Base-by-base conservation (phyloP, 179 eudicot species). In the Spergularia azorica region DNA sequence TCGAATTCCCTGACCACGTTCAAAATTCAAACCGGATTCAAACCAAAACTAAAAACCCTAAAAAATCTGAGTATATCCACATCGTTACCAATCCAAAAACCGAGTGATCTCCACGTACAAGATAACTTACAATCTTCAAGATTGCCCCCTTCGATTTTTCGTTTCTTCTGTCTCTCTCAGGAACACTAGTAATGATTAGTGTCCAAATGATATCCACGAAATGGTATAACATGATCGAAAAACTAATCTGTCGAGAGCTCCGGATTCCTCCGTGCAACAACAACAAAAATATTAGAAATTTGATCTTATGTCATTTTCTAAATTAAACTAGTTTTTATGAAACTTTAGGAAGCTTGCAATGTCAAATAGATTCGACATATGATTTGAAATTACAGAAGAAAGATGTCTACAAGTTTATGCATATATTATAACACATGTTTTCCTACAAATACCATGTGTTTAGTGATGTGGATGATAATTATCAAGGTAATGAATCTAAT, bases 381-480 rank as follows among this genome's bases (percentile, higher is more conserved):
- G 41, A 72, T 80, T 67, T 67, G 20, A 72, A 72, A 54, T 38
- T 18, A 13, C 59, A 67, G 55, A 69, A 61, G 67, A 79, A 38
- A 48, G 61, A 71, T 79, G 17, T 60, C 80, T 71, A 77, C 73
- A 64, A 80, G 75, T 51, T 60, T 8, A 62, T 67, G 76, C 80
- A 65, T 71, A 61, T 26, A 26, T 26, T 62, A 36, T 52, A 13
- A 41, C 10, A 71, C n/a, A 17, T 52, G 5, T 70, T 20, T 21
- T 20, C 48, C 36, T 62, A 16, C 72, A 78, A 72, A 26, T 26
- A 43, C 65, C 73, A 79, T 73, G 77, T 12, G 14, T 79, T 18
- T 32, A 20, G 52, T 64, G 72, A 79, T 73, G 64, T 72, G 71
- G 67, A 46, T 57, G 46, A 39, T 56, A 51, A 46, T 72, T 56